Conservation (phyloP, 257 asterid genomes). For the Haberlea rhodopensis region DNA sequence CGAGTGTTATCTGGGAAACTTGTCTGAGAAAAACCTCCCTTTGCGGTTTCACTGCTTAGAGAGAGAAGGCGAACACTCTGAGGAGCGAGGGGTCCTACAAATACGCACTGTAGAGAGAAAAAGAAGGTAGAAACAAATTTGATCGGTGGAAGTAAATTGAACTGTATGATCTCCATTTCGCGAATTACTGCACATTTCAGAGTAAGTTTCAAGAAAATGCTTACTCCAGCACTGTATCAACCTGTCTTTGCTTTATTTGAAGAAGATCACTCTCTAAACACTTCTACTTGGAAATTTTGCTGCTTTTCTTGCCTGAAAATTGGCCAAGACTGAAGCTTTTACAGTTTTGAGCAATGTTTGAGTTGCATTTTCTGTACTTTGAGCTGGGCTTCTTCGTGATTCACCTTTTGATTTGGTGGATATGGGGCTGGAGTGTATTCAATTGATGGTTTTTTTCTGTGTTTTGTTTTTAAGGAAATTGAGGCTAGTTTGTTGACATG, state of each 20-base stretch:
- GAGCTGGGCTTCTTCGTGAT: slow-evolving; percentile 28
- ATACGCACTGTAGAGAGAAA: slow-evolving; percentile 27
- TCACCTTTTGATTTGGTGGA: slow-evolving; percentile 31
- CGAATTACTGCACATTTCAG: slow-evolving; percentile 25
- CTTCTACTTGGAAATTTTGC: slow-evolving; percentile 28
- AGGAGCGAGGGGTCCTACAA: slow-evolving; percentile 26
- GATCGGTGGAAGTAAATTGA: slow-evolving; percentile 32
- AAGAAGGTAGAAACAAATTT: slow-evolving; percentile 29
- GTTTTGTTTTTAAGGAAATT: slow-evolving; percentile 23
- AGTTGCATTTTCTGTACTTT: slow-evolving; percentile 31
- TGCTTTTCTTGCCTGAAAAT: slow-evolving; percentile 29
- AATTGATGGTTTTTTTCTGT: slow-evolving; percentile 24
- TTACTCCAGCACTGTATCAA: slow-evolving; percentile 23
- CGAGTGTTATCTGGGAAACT: slow-evolving; percentile 33
- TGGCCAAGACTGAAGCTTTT: slow-evolving; percentile 18
- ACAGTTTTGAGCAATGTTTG: slow-evolving; percentile 25
- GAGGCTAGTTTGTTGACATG: slow-evolving; percentile 41
- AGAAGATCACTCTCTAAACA: slow-evolving; percentile 43
- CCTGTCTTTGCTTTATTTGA: slow-evolving; percentile 26
- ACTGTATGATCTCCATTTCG: slow-evolving; percentile 53
- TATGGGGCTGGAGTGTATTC: slow-evolving; percentile 29
- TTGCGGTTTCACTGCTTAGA: slow-evolving; percentile 28
- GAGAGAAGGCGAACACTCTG: slow-evolving; percentile 17
- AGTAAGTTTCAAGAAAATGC: slow-evolving; percentile 33
- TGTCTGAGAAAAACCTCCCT: slow-evolving; percentile 33